Percentiles rank a stretch among this genome's conserved stretches.
These are phyloP conservation scores for Talaromyces stipitatus DNA, from an alignment of 495 filamentous ascomycete species.

Conservation along the genomic window DNA sequence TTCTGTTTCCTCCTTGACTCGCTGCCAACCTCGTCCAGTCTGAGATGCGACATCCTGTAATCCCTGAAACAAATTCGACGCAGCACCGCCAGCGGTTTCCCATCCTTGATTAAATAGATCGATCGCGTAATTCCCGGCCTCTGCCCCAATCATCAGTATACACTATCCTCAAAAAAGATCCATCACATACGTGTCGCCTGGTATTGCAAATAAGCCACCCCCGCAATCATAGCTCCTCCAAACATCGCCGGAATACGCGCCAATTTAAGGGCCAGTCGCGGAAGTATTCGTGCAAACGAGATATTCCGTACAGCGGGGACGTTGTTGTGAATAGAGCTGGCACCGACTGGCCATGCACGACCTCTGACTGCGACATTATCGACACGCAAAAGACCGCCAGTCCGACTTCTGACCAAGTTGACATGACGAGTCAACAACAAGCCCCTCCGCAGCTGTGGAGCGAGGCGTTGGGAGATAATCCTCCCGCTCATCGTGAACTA, in stretches of 20 bases:
- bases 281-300: slow-evolving; percentile 81
- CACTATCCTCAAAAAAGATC: neutral
- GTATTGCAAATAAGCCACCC: slow-evolving; percentile 88
- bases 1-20: slow-evolving; percentile 69
- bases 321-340: slow-evolving; percentile 72
- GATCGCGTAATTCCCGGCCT: slow-evolving; percentile 83
- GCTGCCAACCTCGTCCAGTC: slow-evolving; percentile 72
- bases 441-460: slow-evolving; percentile 55
- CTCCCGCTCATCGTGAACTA: slow-evolving; percentile 66
- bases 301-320: slow-evolving; percentile 75
- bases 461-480: slow-evolving; percentile 65
- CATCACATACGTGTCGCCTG: slow-evolving; percentile 79
- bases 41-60: slow-evolving; percentile 69
- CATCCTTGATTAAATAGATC: slow-evolving; percentile 67
- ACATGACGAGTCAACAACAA: slow-evolving; percentile 55
- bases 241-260: slow-evolving; percentile 81
- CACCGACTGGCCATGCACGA: slow-evolving; percentile 65
- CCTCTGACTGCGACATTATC: slow-evolving; percentile 54
- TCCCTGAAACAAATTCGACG: slow-evolving; percentile 56
- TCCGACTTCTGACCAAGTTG: slow-evolving; percentile 49
- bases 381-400: slow-evolving; percentile 62
- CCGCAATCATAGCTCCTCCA: slow-evolving; percentile 78
- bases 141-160: slow-evolving; percentile 35
- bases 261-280: slow-evolving; percentile 82
- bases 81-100: slow-evolving; percentile 58